Base-by-base conservation (phyloP, 83 land plant genomes). In the Picea engelmannii region DNA sequence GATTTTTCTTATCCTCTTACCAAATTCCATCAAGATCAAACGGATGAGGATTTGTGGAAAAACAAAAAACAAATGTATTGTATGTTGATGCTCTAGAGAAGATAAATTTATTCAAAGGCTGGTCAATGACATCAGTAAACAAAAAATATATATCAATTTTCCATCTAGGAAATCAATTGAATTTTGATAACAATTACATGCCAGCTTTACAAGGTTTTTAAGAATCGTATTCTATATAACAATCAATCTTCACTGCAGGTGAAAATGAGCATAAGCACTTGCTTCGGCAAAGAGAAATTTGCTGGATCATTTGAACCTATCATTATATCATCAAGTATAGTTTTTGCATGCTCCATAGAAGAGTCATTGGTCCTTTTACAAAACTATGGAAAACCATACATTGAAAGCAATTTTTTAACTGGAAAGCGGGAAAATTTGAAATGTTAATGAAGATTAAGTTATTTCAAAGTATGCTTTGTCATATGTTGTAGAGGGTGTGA, bases 261-360 rank as follows among this genome's bases (percentile, higher is more conserved):
- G 1, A 49, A 76, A 47, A 76, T 49, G 18, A 42, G 47, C 73
- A 47, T n/a, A 75, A 65, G 21, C 62, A 92, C 99, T 99, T 98
- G 99, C 83, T 98, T 99, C 35, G 99, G 99, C 68, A 98, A 88
- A 62, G 99, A 86, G 77, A 90, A 98, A 81, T 98, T 98, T 58
- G 99, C 94, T 15, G 35, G 35, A 31, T 31, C 35, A 86, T 86
- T 84, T 27, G 88, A 73, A 60, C 99, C 99, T 35, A 99, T 96
- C 99, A 98, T 95, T 62, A 98, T 94, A 86, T 98, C 99, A 66
- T 94, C 84, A 76, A 95, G 93, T 66, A 98, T 60, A 80, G 96
- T 90, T 76, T 93, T 86, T 86, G 95, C 99, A 86, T 96, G 91
- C 98, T 98, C 90, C 85, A 85, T 42, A 70, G 47, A 40, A 70